Evolutionary conservation across 2,329 filamentous ascomycete genomes (phyloP), one percentile per base, ranked within the genome.

Genomic region (Sodiomyces alkalinus): DNA sequence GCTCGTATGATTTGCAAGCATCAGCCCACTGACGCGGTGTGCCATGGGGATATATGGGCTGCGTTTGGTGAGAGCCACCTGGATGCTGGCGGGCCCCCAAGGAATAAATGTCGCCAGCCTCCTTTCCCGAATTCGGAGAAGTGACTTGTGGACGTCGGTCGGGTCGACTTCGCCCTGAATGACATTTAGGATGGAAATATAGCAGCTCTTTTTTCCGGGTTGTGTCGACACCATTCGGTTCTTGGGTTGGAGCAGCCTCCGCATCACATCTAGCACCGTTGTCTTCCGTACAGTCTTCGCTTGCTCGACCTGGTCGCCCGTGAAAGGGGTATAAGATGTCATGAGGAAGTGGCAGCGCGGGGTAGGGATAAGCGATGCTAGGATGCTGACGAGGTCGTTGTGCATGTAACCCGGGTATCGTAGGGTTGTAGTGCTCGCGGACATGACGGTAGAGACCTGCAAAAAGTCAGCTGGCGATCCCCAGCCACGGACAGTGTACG

Each of bases 401-500:
- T 98, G 90, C 90, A 98, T 98, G 58, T 98, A 98, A 21, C 90
- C 90, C 2, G 90, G 90, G 51, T 98, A 98, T 47, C 90, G 73
- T 28, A 98, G 72, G 3, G 92, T 94, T 7, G 87, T 96, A 4
- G 90, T 98, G 48, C 83, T 92, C 21, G 90, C 90, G 19, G 86
- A 94, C 90, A 98, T 98, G 51, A 98, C 92, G 2, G 92, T 98
- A 6, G 85, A 90, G 4, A 90, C 68, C 71, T 79, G 26, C n/a
- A 28, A 2, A 10, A 14, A 20, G 7, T 15, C 17, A 46, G 25
- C 35, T 15, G 4, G 9, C 6, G 4, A 13, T n/a, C 11, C 21
- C 9, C 6, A 10, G 8, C 3, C 13, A 18, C n/a, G n/a, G n/a
- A n/a, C n/a, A n/a, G n/a, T n/a, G n/a, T n/a, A n/a, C n/a, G n/a